phyloP scores from a whole-genome alignment of 2,329 filamentous ascomycete genomes.

The Cladosporium velox region DNA sequence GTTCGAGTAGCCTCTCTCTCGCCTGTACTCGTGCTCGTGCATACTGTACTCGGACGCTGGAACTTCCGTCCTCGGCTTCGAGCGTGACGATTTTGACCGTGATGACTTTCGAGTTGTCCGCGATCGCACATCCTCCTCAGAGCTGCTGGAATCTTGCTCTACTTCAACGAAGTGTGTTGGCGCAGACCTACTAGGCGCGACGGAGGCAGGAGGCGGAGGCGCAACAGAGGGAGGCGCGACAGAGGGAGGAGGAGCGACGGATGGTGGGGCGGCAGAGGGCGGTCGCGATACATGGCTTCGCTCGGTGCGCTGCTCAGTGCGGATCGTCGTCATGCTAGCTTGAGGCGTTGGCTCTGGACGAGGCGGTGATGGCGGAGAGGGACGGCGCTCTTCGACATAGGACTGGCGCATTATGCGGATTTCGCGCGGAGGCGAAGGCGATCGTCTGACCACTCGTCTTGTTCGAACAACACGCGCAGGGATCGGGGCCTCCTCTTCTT shows the following conservation, averaged over 20 bases:
- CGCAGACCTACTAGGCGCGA: slow-evolving; percentile 18
- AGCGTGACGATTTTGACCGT: slow-evolving; percentile 25
- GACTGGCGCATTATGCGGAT: slow-evolving; percentile 23
- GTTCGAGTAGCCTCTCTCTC: slow-evolving; percentile 39
- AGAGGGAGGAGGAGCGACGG: slow-evolving; percentile 26
- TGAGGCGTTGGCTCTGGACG: slow-evolving; percentile 24
- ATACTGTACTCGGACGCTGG: slow-evolving; percentile 42
- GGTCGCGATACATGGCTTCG: slow-evolving; percentile 37
- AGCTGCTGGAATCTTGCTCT: slow-evolving; percentile 33
- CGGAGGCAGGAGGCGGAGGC: slow-evolving; percentile 25
- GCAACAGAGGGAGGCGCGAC: slow-evolving; percentile 32
- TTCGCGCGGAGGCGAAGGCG: slow-evolving; percentile 28
- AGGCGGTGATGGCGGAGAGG: slow-evolving; percentile 21
- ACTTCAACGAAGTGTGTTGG: slow-evolving; percentile 50
- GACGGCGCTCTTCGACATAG: slow-evolving; percentile 28
- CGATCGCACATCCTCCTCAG: slow-evolving; percentile 35
- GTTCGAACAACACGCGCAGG: slow-evolving; percentile 41
- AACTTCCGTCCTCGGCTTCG: slow-evolving; percentile 24
- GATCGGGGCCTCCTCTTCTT: slow-evolving; percentile 42
- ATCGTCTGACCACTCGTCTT: slow-evolving; percentile 37
- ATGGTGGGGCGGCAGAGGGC: slow-evolving; percentile 33
- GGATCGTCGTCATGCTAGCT: slow-evolving; percentile 24
- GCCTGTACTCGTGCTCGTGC: slow-evolving; percentile 46
- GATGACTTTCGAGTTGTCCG: slow-evolving; percentile 33
- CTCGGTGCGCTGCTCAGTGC: slow-evolving; percentile 19